These are phyloP conservation scores for Zopfia rhizophila DNA, from an alignment of 2,329 filamentous ascomycete species.

Conservation along the genomic window DNA sequence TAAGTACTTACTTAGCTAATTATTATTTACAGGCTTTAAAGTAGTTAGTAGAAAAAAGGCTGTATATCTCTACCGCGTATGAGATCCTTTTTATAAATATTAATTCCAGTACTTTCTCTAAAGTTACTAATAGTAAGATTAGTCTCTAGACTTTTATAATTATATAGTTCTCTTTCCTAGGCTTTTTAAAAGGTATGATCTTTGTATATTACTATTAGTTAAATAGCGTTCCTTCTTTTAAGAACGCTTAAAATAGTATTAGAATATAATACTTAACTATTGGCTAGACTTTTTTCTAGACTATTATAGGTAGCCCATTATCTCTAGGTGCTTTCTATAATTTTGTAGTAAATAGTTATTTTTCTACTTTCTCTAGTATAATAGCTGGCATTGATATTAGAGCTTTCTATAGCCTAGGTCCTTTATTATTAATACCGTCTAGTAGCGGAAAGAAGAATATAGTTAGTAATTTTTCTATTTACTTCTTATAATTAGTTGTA, in stretches of 20 bases:
- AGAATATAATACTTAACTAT: slow-evolving; percentile 23
- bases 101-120: too few species aligned
- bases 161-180: too few species aligned
- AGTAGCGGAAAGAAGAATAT: slow-evolving; percentile 18
- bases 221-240: slow-evolving; percentile 16
- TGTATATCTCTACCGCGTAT: too few species aligned
- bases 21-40: too few species aligned
- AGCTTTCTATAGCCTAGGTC: slow-evolving; percentile 12
- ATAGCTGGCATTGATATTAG: slow-evolving; percentile 15
- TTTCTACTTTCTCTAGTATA: slow-evolving; percentile 16
- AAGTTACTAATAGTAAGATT: too few species aligned
- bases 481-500: slow-evolving; percentile 10
- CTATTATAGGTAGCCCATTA: slow-evolving; percentile 16
- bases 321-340: slow-evolving; percentile 21
- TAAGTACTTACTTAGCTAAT: too few species aligned
- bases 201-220: slow-evolving; percentile 20
- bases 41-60: too few species aligned
- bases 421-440: slow-evolving; percentile 13
- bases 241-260: slow-evolving; percentile 21
- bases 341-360: slow-evolving; percentile 15
- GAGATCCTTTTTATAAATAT: too few species aligned
- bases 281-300: slow-evolving; percentile 24
- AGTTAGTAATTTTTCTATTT: slow-evolving; percentile 14
- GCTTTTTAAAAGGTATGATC: slow-evolving; percentile 20
- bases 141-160: too few species aligned